Evolutionary conservation across 768 basidiomycete species (phyloP).

Genomic region (Boletellus ananiceps): DNA sequence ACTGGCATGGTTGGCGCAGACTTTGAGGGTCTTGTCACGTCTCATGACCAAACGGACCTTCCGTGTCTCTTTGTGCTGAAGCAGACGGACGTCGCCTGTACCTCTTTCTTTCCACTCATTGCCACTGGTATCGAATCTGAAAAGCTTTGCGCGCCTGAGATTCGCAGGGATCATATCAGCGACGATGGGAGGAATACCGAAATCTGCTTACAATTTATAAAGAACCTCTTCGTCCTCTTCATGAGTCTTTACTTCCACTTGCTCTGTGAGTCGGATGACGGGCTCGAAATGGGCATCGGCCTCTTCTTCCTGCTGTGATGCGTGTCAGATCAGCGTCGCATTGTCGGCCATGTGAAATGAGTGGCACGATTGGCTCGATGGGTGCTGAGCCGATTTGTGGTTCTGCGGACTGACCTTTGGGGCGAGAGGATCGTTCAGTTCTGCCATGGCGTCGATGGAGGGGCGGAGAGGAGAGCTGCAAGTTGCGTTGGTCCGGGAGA

Average conservation of each 20-base stretch:
- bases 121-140: conserved; percentile 77
- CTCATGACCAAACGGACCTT: conserved; percentile 97
- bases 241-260: conserved; percentile 89
- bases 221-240: conserved; percentile 91
- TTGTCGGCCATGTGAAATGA: conserved; percentile 18
- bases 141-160: conserved; percentile 92
- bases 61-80: conserved; percentile 83
- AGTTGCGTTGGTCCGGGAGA: conserved; percentile 13
- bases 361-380: conserved; percentile 30
- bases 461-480: neutral
- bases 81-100: conserved; percentile 91
- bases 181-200: neutral
- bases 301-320: conserved; percentile 58
- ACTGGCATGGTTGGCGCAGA: conserved; percentile 98
- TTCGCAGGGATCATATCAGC: conserved; percentile 19
- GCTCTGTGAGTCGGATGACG: conserved; percentile 92
- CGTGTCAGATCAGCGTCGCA: conserved; percentile 26
- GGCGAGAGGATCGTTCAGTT: conserved; percentile 58
- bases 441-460: conserved; percentile 44
- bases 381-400: neutral
- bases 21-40: conserved; percentile 99
- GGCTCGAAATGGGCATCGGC: conserved; percentile 91
- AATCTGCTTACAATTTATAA: conserved; percentile 85
- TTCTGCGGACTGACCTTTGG: conserved; percentile 54
- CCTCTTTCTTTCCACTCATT: conserved; percentile 98